Evolutionary conservation across 495 filamentous ascomycete species (phyloP).

Genomic region (Lindgomyces ingoldianus): DNA sequence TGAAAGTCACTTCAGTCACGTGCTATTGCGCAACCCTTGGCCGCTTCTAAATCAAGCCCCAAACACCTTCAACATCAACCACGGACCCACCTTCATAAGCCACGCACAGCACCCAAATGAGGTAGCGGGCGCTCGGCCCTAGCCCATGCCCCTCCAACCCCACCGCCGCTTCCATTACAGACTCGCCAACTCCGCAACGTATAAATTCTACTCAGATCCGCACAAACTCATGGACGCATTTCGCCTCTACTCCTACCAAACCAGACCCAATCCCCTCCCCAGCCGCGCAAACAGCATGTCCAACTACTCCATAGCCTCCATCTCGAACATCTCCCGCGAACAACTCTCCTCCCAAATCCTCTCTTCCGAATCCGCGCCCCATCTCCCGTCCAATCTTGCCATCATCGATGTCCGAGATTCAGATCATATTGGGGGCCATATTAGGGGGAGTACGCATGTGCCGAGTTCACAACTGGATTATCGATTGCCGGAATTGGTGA

Average conservation of each 20-base stretch:
- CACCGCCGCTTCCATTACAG: not conserved
- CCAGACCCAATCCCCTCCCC: conserved; percentile 7
- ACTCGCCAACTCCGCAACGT: not conserved
- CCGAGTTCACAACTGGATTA: conserved; percentile 72
- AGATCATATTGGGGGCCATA: conserved; percentile 94
- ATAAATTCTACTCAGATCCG: not conserved
- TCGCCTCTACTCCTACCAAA: conserved; percentile 31
- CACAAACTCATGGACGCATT: conserved; percentile 22
- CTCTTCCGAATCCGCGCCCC: conserved; percentile 2
- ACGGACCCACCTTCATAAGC: not conserved
- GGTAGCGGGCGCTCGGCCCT: not conserved
- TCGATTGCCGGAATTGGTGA: conserved; percentile 77
- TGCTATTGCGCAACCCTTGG: conserved; percentile 14
- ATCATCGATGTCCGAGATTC: conserved; percentile 89
- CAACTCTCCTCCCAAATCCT: conserved; percentile 27
- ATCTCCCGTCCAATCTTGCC: conserved; percentile 51
- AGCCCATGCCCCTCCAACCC: conserved; percentile 1
- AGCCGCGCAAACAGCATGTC: conserved; percentile 29
- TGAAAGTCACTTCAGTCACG: conserved; percentile 6
- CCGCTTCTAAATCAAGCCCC: not conserved
- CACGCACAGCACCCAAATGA: not conserved
- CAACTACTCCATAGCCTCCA: conserved; percentile 17
- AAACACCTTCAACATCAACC: not conserved
- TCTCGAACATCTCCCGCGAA: conserved; percentile 27
- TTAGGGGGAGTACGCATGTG: conserved; percentile 67